phyloP scores from a whole-genome alignment of 2,329 filamentous ascomycete species.

The Thermothelomyces thermophilus region DNA sequence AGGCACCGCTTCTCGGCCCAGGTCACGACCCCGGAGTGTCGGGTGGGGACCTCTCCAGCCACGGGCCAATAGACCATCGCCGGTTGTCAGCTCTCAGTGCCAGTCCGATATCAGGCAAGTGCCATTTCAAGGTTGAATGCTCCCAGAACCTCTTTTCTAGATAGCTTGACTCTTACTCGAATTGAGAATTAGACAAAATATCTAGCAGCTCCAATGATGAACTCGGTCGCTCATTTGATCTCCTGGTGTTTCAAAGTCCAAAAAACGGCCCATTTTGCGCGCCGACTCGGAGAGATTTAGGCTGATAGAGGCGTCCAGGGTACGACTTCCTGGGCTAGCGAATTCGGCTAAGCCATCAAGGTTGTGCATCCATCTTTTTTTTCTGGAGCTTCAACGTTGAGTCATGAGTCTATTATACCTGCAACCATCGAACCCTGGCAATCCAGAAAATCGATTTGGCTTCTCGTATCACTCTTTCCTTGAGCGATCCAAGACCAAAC shows the following conservation, averaged over 20 bases:
- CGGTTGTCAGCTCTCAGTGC: conserved; percentile 11
- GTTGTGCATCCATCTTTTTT: conserved; percentile 9
- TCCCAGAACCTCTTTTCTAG: too few species aligned
- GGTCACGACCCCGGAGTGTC: conserved; percentile 8
- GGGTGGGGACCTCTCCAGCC: neutral
- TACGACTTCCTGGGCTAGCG: neutral
- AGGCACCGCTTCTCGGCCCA: neutral
- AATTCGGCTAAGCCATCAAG: conserved; percentile 10
- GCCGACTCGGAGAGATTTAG: neutral
- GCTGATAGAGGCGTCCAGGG: neutral
- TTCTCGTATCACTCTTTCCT: neutral
- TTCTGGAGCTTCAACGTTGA: conserved; percentile 6
- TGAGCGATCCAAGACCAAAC: neutral
- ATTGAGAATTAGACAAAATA: too few species aligned
- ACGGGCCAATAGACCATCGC: conserved; percentile 6
- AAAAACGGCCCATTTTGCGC: too few species aligned
- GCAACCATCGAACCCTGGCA: conserved; percentile 6
- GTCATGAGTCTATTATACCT: conserved; percentile 8
- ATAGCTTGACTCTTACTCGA: too few species aligned
- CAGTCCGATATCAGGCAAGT: neutral
- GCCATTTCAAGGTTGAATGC: too few species aligned
- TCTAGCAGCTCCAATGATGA: too few species aligned
- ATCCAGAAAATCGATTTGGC: conserved; percentile 1
- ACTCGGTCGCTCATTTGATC: too few species aligned
- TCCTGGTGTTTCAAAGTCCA: too few species aligned